phyloP scores from a whole-genome alignment of 371 early-diverging fungal species.

The Mycotypha africana region DNA sequence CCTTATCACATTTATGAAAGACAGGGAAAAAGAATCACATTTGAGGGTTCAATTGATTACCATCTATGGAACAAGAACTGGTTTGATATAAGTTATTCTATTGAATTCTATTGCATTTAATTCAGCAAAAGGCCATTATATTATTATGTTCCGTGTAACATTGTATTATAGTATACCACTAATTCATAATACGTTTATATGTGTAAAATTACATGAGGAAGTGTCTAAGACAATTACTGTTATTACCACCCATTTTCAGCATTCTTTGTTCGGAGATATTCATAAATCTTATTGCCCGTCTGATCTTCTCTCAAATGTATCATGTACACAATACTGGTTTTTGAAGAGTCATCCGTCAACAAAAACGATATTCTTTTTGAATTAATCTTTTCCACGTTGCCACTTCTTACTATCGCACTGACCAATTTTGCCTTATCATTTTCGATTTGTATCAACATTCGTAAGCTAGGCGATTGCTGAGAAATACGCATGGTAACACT shows the following conservation, averaged over 20 bases:
- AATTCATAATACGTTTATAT: too few species aligned
- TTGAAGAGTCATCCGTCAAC: slow-evolving; percentile 21
- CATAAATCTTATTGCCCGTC: slow-evolving; percentile 31
- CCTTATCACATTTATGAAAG: too few species aligned
- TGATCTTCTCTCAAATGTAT: slow-evolving; percentile 40
- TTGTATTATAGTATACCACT: too few species aligned
- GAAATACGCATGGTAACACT: slow-evolving; percentile 28
- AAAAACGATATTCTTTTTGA: slow-evolving; percentile 35
- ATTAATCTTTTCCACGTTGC: slow-evolving; percentile 32
- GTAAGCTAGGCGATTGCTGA: slow-evolving; percentile 35
- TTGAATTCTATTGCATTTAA: too few species aligned
- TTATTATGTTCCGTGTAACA: too few species aligned
- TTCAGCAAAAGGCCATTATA: too few species aligned
- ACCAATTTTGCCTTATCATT: slow-evolving; percentile 39
- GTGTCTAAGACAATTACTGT: too few species aligned
- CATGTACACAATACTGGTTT: slow-evolving; percentile 41
- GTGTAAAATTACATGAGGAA: too few species aligned
- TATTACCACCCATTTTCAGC: slow-evolving; percentile 35
- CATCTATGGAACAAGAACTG: too few species aligned
- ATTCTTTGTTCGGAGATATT: slow-evolving; percentile 34
- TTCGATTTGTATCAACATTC: slow-evolving; percentile 41
- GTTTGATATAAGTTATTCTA: too few species aligned
- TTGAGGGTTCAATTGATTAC: too few species aligned
- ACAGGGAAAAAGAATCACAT: too few species aligned
- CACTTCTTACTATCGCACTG: slow-evolving; percentile 33